A percentile compares a stretch with the other conserved stretches of the same genome.
Evolutionary conservation across 306 rosid species (phyloP).

Genomic region (Delonix regia): DNA sequence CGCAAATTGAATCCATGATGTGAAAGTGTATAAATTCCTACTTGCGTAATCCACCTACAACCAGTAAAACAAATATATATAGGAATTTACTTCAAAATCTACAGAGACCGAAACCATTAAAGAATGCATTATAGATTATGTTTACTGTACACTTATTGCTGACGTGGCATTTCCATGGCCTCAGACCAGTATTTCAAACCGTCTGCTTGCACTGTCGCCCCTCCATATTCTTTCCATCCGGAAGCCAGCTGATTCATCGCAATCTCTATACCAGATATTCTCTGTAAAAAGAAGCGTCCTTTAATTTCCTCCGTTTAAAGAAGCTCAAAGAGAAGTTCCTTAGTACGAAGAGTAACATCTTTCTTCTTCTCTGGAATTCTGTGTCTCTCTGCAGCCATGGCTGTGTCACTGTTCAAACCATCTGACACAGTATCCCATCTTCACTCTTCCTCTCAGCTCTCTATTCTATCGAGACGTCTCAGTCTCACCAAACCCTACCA

Average conservation of each 20-base stretch:
- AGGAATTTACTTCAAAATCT: neutral
- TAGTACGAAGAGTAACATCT: neutral
- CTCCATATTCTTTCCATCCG: neutral
- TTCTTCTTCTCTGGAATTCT: neutral
- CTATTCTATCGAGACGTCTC: conserved; percentile 55
- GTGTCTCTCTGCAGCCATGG: conserved; percentile 62
- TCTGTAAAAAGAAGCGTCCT: neutral
- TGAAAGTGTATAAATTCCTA: neutral
- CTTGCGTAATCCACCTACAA: neutral
- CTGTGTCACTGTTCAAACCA: conserved; percentile 65
- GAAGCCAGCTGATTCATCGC: neutral
- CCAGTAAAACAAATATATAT: neutral
- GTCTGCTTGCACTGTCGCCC: neutral
- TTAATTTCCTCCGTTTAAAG: neutral
- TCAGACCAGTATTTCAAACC: conserved; percentile 50
- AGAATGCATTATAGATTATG: neutral
- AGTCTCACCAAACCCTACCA: conserved; percentile 40
- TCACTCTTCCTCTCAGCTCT: conserved; percentile 57
- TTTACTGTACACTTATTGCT: neutral
- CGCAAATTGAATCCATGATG: neutral
- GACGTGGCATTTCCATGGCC: conserved; percentile 47
- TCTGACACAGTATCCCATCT: conserved; percentile 54
- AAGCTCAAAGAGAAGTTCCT: neutral
- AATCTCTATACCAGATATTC: neutral
- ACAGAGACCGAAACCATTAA: neutral